These are phyloP conservation scores for Claviceps arundinis DNA, from an alignment of 2,329 filamentous ascomycete genomes.

Conservation along the genomic window DNA sequence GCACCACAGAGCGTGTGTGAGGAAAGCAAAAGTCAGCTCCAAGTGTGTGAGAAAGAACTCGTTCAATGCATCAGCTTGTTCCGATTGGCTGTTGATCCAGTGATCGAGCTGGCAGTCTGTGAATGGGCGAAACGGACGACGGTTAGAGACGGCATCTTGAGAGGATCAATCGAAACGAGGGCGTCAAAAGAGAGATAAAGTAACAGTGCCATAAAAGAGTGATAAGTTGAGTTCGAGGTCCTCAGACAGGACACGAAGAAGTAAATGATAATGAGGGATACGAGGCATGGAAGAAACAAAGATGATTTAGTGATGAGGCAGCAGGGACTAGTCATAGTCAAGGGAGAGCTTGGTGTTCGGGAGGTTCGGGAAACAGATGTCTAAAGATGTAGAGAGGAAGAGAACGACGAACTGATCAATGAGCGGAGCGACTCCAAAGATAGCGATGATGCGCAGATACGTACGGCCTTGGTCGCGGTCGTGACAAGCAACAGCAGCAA, in stretches of 20 bases:
- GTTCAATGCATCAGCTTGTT: slow-evolving; percentile 4
- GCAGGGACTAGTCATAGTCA: background rate
- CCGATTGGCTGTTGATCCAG: slow-evolving; percentile 4
- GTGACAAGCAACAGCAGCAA: slow-evolving; percentile 4
- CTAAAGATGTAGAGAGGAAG: slow-evolving; percentile 7
- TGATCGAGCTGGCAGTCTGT: slow-evolving; percentile 25
- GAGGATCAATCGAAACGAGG: slow-evolving; percentile 12
- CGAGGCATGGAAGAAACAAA: slow-evolving; percentile 1
- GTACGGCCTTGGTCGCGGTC: slow-evolving; percentile 5
- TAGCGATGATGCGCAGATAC: slow-evolving; percentile 12
- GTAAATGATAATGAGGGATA: slow-evolving; percentile 6
- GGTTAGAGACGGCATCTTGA: slow-evolving; percentile 41
- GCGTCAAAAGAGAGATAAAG: slow-evolving; percentile 10
- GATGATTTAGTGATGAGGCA: background rate
- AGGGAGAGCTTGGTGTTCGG: slow-evolving; percentile 6
- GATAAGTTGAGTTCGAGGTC: background rate
- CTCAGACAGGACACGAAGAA: slow-evolving; percentile 3
- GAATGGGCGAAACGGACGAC: slow-evolving; percentile 35
- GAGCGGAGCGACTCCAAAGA: slow-evolving; percentile 14
- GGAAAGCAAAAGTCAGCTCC: background rate
- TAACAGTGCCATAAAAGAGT: background rate
- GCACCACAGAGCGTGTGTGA: background rate
- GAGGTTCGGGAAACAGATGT: slow-evolving; percentile 5
- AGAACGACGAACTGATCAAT: slow-evolving; percentile 21
- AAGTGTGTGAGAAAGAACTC: background rate